Percentiles rank a stretch among this genome's conserved stretches.
These are phyloP conservation scores for Colletotrichum musicola DNA, from an alignment of 2,329 filamentous ascomycete species.

Conservation along the genomic window DNA sequence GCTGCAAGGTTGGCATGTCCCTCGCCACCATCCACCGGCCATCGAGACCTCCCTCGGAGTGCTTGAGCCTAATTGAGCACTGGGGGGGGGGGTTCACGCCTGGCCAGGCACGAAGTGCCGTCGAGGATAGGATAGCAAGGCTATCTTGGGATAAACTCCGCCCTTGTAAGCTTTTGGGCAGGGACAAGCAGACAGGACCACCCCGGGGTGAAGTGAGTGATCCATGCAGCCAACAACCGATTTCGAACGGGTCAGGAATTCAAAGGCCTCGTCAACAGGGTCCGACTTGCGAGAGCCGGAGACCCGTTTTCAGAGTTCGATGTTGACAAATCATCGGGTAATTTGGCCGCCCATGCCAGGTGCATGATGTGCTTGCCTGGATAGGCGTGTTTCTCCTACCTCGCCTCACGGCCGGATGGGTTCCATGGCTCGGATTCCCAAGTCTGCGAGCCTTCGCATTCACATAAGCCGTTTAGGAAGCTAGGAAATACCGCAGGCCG, in stretches of 20 bases:
- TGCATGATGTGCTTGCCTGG: conserved; percentile 17
- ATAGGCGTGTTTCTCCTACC: conserved; percentile 13
- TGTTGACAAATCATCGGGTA: conserved; percentile 24
- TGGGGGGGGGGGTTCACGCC: background rate
- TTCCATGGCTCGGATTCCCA: background rate
- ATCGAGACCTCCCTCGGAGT: conserved; percentile 17
- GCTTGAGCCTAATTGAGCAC: conserved; percentile 14
- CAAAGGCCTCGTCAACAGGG: background rate
- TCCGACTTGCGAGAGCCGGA: conserved; percentile 28
- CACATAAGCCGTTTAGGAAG: conserved; percentile 13
- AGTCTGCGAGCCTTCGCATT: conserved; percentile 17
- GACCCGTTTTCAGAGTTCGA: conserved; percentile 20
- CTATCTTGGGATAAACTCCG: background rate
- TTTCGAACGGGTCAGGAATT: conserved; percentile 41
- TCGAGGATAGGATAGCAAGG: background rate
- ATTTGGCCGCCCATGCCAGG: conserved; percentile 6
- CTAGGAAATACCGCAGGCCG: conserved; percentile 42
- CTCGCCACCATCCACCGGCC: conserved; percentile 4
- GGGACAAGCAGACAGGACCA: background rate
- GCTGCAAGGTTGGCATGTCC: conserved; percentile 24
- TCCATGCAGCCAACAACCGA: conserved; percentile 46
- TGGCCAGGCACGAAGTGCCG: background rate
- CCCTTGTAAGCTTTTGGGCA: conserved; percentile 15
- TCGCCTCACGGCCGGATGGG: conserved; percentile 16
- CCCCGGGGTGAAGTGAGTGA: conserved; percentile 24